phyloP scores from a whole-genome alignment of 441 rosid genomes.

The Viola pubescens region DNA sequence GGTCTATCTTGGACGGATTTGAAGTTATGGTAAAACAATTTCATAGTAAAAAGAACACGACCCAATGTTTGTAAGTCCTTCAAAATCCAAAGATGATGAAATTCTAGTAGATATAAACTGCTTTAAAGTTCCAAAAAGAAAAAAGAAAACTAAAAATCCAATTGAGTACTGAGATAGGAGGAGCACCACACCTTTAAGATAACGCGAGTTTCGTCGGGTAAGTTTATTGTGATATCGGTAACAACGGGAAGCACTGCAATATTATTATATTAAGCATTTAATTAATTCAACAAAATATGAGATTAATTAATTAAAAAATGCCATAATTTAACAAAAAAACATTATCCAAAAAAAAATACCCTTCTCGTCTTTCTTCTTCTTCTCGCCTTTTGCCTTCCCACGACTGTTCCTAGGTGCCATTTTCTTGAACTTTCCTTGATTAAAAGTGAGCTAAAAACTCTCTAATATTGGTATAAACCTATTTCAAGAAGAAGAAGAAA shows the following conservation, averaged over 20 bases:
- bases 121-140: background rate
- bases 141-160: background rate
- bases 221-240: slow-evolving; percentile 71
- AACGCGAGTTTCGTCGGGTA: slow-evolving; percentile 70
- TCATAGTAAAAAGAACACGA: too few species aligned
- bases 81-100: too few species aligned
- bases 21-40: too few species aligned
- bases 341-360: slow-evolving; percentile 26
- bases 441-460: slow-evolving; percentile 11
- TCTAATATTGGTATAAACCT: slow-evolving; percentile 10
- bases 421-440: slow-evolving; percentile 22
- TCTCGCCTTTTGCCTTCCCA: slow-evolving; percentile 81
- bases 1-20: too few species aligned
- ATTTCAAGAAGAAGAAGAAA: background rate
- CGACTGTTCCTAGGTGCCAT: slow-evolving; percentile 97
- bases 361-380: slow-evolving; percentile 95
- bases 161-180: slow-evolving; percentile 9
- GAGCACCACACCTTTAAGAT: slow-evolving; percentile 51
- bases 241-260: slow-evolving; percentile 79
- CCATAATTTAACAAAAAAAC: background rate
- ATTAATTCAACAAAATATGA: background rate
- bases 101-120: too few species aligned
- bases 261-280: too few species aligned
- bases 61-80: too few species aligned
- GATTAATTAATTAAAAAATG: background rate